These are phyloP conservation scores for Ulmus americana DNA, from an alignment of 331 rosid species.

Conservation along the genomic window DNA sequence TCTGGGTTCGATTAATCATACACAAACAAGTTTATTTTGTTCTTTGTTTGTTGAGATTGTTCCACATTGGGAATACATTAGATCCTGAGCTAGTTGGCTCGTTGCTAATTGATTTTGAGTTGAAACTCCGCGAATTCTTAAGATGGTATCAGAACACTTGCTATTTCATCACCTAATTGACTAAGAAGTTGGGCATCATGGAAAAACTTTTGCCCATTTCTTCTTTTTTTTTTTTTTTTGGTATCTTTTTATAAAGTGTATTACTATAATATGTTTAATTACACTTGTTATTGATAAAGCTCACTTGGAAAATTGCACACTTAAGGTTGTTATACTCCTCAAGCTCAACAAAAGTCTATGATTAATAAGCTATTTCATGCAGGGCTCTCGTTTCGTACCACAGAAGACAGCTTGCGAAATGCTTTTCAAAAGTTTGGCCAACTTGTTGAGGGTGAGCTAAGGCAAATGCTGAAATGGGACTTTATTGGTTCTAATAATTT, in stretches of 20 bases:
- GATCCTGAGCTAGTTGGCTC: not conserved
- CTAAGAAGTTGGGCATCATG: not conserved
- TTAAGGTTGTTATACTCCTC: too few relatives aligned
- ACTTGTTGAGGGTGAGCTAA: constrained; percentile 67
- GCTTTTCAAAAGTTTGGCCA: constrained; percentile 69
- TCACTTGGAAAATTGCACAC: not conserved
- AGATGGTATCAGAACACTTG: too few relatives aligned
- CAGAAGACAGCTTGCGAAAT: constrained; percentile 70
- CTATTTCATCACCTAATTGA: too few relatives aligned
- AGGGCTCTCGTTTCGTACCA: constrained; percentile 89
- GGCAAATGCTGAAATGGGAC: not conserved
- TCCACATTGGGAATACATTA: not conserved
- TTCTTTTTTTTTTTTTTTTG: not conserved
- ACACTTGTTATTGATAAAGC: not conserved
- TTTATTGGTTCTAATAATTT: not conserved
- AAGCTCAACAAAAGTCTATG: not conserved
- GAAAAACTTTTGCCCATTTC: not conserved
- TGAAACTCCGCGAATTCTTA: too few relatives aligned
- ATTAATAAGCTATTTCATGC: constrained; percentile 11
- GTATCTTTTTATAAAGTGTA: not conserved
- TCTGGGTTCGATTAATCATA: not conserved
- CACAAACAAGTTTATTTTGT: not conserved
- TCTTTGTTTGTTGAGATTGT: not conserved
- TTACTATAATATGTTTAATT: not conserved
- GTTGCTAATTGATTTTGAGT: not conserved